Conservation (phyloP, 2,329 filamentous ascomycete species). For the Penicillium freii region DNA sequence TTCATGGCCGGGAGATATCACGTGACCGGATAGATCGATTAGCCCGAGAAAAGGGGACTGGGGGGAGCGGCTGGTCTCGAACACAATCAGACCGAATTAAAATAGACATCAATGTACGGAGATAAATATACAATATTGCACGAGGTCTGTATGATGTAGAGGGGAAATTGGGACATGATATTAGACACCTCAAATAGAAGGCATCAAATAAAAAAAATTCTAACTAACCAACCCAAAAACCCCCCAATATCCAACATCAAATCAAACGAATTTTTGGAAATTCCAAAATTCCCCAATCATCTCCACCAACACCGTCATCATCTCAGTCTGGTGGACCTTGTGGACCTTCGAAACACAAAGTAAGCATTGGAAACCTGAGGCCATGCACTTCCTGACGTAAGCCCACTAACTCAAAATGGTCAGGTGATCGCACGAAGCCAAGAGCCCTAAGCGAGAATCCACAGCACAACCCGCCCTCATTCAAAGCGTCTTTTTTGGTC, state of each 20-base stretch:
- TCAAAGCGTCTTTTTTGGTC: slow-evolving; percentile 35
- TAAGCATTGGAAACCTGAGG: slow-evolving; percentile 11
- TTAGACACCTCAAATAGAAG: background rate
- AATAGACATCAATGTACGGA: background rate
- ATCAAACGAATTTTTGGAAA: background rate
- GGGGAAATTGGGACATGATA: background rate
- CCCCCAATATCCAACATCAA: background rate
- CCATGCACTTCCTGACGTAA: slow-evolving; percentile 1
- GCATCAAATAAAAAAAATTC: background rate
- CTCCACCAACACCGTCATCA: slow-evolving; percentile 2
- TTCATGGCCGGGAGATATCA: background rate
- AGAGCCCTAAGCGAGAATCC: slow-evolving; percentile 44
- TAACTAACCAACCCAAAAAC: background rate
- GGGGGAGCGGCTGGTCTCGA: background rate
- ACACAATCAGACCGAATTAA: background rate
- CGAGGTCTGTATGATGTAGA: background rate
- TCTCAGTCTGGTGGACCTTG: slow-evolving; percentile 3
- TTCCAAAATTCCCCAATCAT: background rate
- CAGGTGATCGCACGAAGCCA: slow-evolving; percentile 33
- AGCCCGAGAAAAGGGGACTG: background rate
- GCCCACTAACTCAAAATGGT: slow-evolving; percentile 9
- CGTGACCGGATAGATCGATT: slow-evolving; percentile 10
- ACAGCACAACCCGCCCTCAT: slow-evolving; percentile 34
- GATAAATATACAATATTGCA: background rate
- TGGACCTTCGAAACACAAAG: slow-evolving; percentile 2